These are phyloP conservation scores for Colletotrichum limetticola DNA, from an alignment of 2,329 filamentous ascomycete genomes.

Conservation along the genomic window DNA sequence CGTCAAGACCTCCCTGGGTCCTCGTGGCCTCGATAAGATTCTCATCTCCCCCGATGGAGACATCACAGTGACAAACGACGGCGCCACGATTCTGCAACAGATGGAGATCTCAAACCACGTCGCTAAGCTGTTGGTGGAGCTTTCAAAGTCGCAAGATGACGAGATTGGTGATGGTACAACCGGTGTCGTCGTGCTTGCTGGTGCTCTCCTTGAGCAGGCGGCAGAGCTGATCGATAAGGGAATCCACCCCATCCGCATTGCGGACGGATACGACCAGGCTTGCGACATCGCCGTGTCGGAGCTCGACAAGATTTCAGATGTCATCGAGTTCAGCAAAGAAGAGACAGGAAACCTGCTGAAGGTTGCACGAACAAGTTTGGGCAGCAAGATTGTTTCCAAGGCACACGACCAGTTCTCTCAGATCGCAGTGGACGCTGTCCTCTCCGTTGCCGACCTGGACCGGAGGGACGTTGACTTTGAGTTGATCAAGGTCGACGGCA, in stretches of 20 bases:
- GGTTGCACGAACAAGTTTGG: conserved; percentile 94
- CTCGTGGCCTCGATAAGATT: conserved; percentile 97
- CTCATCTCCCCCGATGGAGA: conserved; percentile 98
- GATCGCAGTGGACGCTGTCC: conserved; percentile 95
- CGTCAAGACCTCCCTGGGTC: conserved; percentile 95
- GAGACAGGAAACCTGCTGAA: conserved; percentile 89
- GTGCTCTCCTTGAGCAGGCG: conserved; percentile 94
- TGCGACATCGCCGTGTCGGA: conserved; percentile 96
- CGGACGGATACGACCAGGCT: conserved; percentile 96
- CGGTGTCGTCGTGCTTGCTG: conserved; percentile 94
- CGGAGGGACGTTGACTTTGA: conserved; percentile 99
- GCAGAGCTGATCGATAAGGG: conserved; percentile 99
- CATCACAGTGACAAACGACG: conserved; percentile 99
- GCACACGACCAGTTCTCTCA: conserved; percentile 98
- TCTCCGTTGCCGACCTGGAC: conserved; percentile 95
- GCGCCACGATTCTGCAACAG: conserved; percentile 95
- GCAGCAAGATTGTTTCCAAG: conserved; percentile 99
- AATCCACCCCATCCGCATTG: conserved; percentile 98
- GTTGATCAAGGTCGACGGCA: conserved; percentile 98
- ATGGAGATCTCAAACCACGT: conserved; percentile 99
- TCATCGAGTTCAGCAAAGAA: conserved; percentile 84
- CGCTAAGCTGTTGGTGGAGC: conserved; percentile 93
- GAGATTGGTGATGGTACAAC: conserved; percentile 99
- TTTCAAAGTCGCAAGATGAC: conserved; percentile 98
- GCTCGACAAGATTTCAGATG: conserved; percentile 92